These are phyloP conservation scores for Yamadazyma buinensis DNA, from an alignment of 1,139 yeast genomes.

Conservation along the genomic window DNA sequence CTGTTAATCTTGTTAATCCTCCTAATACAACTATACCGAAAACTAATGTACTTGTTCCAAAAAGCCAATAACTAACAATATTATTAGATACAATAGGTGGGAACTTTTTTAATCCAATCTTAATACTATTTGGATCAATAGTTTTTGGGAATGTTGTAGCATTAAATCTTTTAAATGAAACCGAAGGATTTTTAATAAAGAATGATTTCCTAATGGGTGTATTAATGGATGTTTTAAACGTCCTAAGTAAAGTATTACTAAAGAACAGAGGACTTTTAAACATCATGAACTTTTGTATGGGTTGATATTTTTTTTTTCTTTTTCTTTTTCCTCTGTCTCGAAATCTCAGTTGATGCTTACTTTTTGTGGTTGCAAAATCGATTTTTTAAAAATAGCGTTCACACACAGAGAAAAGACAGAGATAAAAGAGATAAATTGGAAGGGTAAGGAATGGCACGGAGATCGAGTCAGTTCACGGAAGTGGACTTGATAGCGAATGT, in stretches of 20 bases:
- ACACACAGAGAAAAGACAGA: not conserved
- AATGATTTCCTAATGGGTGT: constrained; percentile 5
- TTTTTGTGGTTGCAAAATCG: constrained; percentile 5
- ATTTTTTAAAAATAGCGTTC: no score
- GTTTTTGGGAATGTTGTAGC: no score
- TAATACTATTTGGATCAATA: no score
- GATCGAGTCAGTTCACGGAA: constrained; percentile 1
- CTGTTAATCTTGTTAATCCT: constrained; percentile 91
- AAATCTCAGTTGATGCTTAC: not conserved
- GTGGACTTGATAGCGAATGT: constrained; percentile 22
- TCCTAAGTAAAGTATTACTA: constrained; percentile 12
- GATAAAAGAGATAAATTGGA: not conserved
- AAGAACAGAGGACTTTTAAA: constrained; percentile 12
- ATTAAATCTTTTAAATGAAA: no score
- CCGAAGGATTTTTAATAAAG: constrained; percentile 8
- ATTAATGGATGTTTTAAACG: constrained; percentile 6
- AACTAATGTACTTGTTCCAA: constrained; percentile 87
- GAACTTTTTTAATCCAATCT: no score
- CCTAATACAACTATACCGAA: constrained; percentile 97
- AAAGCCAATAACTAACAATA: constrained; percentile 79
- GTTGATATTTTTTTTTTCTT: constrained; percentile 1
- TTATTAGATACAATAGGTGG: constrained; percentile 34
- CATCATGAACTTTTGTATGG: constrained; percentile 6
- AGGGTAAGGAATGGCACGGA: not conserved
- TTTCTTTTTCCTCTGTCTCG: no score